Percentiles rank a stretch among this genome's conserved stretches.
Evolutionary conservation across 148 eudicot genomes (phyloP).

Genomic region (Mesembryanthemum crystallinum): DNA sequence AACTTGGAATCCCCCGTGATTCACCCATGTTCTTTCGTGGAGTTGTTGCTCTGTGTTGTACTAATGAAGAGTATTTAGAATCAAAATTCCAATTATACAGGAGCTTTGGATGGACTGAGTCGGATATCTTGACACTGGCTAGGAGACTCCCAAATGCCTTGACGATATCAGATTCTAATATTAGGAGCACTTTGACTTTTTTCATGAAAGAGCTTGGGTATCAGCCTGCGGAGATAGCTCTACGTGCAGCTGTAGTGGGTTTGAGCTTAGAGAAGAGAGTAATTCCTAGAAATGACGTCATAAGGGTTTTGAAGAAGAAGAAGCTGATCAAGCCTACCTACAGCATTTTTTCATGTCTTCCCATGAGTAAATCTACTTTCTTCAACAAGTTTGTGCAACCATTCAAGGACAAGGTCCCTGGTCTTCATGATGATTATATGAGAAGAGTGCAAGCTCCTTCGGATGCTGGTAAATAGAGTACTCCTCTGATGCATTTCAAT

Average conservation of each 20-base stretch:
- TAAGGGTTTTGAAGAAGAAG: constrained; percentile 32
- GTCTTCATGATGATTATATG: constrained; percentile 6
- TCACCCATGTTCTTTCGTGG: constrained; percentile 30
- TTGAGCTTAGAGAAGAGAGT: constrained; percentile 38
- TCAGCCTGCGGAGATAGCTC: constrained; percentile 21
- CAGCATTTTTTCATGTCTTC: not conserved
- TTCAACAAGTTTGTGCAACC: constrained; percentile 23
- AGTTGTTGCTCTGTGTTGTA: constrained; percentile 2
- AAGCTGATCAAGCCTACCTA: constrained; percentile 13
- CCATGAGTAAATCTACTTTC: constrained; percentile 13
- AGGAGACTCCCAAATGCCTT: constrained; percentile 21
- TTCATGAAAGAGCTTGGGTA: constrained; percentile 35
- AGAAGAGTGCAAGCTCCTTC: not conserved
- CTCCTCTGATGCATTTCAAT: not conserved
- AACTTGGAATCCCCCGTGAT: constrained; percentile 30
- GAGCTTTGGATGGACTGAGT: constrained; percentile 35
- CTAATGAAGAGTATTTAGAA: constrained; percentile 20
- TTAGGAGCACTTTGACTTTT: constrained; percentile 23
- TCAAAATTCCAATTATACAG: constrained; percentile 18
- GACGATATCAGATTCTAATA: constrained; percentile 18
- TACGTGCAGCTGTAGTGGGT: constrained; percentile 11
- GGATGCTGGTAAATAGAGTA: constrained; percentile 7
- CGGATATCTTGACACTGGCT: constrained; percentile 17
- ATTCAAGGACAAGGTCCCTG: constrained; percentile 18
- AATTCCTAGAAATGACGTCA: constrained; percentile 29